Evolutionary conservation across 441 rosid species (phyloP), one percentile per base, ranked within the genome.

Genomic region (Arabidopsis hybrid): DNA sequence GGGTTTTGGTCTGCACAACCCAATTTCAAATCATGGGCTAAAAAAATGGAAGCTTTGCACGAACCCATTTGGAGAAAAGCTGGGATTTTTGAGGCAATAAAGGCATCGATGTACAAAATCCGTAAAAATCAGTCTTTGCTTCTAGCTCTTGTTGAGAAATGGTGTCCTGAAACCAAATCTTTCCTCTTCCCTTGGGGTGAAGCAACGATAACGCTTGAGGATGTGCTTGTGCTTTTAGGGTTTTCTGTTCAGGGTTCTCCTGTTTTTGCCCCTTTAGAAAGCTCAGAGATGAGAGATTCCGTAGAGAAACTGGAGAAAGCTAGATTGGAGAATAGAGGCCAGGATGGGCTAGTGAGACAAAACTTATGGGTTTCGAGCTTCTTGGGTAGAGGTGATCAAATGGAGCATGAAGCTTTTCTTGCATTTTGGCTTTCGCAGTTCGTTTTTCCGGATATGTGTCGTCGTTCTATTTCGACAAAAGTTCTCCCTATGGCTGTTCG

Each of bases 181-280:
- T 81, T 85, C 49, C 32, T 84, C 13, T 85, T 86, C 5, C 80
- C 79, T 4, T 84, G 82, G 85, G 90, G 85, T 4, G 91, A 86
- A 77, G 84, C 83, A 1, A 82, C 85, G 8, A 35, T 88, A 10
- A 85, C 87, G 0, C 75, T 85, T 0, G 87, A 86, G 36, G 88
- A 85, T 60, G 70, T 85, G 32, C 72, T 72, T 79, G 43, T 81
- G 12, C 65, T 76, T 26, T 42, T 84, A 32, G 84, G 87, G 38
- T 83, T 67, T 51, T 75, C 83, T 0, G 81, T 73, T 40, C 16
- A 71, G 40, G 85, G 88, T 0, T 73, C 58, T 8, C 75, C 85
- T 0, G 60, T 65, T 7, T 36, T 40, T 4, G 18, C 11, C 3
- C 50, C 81, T 21, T 8, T 79, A 0, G 67, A 50, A 13, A 42